A percentile compares a stretch with the other conserved stretches of the same genome.
phyloP scores from a whole-genome alignment of 2,329 filamentous ascomycete genomes.

The Pezicula carpinea region DNA sequence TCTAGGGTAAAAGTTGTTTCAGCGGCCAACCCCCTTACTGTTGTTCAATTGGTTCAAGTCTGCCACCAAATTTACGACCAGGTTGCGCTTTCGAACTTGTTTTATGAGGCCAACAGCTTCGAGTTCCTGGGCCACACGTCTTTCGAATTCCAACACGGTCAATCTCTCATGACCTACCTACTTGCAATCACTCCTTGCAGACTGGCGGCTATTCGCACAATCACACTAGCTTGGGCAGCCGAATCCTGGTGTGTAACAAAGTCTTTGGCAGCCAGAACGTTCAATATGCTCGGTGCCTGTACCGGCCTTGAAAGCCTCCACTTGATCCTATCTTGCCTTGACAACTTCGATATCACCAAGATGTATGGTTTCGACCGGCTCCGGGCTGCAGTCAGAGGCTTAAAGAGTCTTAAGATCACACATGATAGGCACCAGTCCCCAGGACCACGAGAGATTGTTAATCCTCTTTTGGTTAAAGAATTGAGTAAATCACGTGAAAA shows the following conservation, averaged over 20 bases:
- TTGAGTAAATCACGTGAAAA: neutral
- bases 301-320: neutral
- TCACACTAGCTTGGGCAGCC: neutral
- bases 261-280: neutral
- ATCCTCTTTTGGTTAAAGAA: neutral
- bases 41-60: conserved; percentile 9
- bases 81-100: conserved; percentile 11
- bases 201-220: conserved; percentile 5
- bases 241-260: no score
- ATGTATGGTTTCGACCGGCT: neutral
- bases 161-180: no score
- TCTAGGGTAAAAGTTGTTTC: neutral
- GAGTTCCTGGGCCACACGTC: no score
- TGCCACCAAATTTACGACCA: conserved; percentile 12
- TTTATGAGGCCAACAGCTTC: conserved; percentile 15
- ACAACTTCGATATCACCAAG: no score
- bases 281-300: neutral
- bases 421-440: no score
- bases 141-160: no score
- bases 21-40: conserved; percentile 3
- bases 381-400: neutral
- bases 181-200: conserved; percentile 13
- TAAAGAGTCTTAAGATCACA: neutral
- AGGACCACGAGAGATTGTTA: neutral
- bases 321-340: neutral